Evolutionary conservation across 352 stramenopile genomes (phyloP).

Genomic region (Globisporangium cystogenes): DNA sequence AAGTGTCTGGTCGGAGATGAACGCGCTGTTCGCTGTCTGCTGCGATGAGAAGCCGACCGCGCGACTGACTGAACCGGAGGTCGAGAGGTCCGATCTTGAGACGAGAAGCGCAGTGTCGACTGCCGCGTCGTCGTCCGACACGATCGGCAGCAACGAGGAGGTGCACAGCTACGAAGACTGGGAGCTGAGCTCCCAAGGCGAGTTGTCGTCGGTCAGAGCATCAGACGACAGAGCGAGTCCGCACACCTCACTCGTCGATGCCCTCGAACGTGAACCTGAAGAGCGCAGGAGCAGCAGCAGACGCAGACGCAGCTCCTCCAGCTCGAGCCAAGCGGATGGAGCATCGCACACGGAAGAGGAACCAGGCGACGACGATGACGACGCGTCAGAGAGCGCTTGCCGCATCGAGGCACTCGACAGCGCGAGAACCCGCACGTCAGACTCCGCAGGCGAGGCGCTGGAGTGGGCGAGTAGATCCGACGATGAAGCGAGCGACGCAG

Average conservation of each 20-base stretch:
- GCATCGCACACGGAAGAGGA: not conserved
- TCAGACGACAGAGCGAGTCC: not conserved
- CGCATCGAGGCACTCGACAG: not conserved
- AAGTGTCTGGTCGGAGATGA: not conserved
- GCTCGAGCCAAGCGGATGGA: not conserved
- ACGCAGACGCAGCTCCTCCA: not conserved
- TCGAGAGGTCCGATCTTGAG: not conserved
- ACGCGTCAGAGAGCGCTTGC: not conserved
- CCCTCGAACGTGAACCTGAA: too few species aligned
- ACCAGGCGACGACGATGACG: not conserved
- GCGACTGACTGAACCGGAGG: not conserved
- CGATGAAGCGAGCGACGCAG: not conserved
- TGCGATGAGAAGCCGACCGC: not conserved
- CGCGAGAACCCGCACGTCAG: not conserved
- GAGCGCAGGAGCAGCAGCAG: too few species aligned
- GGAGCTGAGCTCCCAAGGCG: slow-evolving; percentile 15
- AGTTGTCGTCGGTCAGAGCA: not conserved
- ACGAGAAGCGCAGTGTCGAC: slow-evolving; percentile 14
- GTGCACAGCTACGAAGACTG: slow-evolving; percentile 33
- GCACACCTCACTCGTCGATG: too few species aligned
- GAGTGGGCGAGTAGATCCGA: not conserved
- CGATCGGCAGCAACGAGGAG: slow-evolving; percentile 33
- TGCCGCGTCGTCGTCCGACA: slow-evolving; percentile 26
- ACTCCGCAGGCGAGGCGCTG: not conserved
- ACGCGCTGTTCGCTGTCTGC: not conserved